Evolutionary conservation across 1,284 basidiomycete species (phyloP).

Genomic region (Tetrapyrgos nigripes): DNA sequence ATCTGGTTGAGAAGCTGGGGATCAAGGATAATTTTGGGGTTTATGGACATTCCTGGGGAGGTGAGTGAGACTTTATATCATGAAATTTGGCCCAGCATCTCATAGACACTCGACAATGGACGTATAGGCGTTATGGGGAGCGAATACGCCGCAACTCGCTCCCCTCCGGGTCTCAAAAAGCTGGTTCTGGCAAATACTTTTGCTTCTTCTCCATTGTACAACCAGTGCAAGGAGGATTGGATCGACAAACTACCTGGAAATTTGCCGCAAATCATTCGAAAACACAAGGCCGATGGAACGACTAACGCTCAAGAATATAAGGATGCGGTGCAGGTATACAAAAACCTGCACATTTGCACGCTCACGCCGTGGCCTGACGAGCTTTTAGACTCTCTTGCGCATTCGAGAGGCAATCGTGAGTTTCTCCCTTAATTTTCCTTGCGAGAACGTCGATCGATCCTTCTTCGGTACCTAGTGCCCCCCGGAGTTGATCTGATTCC

Average conservation of each 20-base stretch:
- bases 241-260: slow-evolving; percentile 3
- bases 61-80: not conserved
- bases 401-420: slow-evolving; percentile 6
- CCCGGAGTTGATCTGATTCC: slow-evolving; percentile 11
- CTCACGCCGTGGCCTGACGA: slow-evolving; percentile 12
- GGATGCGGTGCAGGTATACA: slow-evolving; percentile 4
- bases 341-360: slow-evolving; percentile 14
- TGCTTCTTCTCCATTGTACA: slow-evolving; percentile 6
- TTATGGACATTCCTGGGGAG: slow-evolving; percentile 51
- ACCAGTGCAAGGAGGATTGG: slow-evolving; percentile 1
- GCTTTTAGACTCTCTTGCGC: slow-evolving; percentile 1
- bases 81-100: not conserved
- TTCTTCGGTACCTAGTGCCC: not conserved
- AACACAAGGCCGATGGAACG: slow-evolving; percentile 3
- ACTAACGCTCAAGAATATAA: slow-evolving; percentile 7
- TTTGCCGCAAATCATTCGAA: slow-evolving; percentile 5
- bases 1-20: slow-evolving; percentile 38
- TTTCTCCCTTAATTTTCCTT: not conserved
- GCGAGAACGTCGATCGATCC: too few relatives aligned
- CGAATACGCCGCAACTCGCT: slow-evolving; percentile 9
- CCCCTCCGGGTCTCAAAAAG: slow-evolving; percentile 11
- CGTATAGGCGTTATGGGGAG: slow-evolving; percentile 8
- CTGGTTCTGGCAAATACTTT: slow-evolving; percentile 12
- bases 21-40: slow-evolving; percentile 40
- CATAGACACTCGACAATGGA: not conserved